Percentiles rank a stretch among this genome's conserved stretches.
Conservation (phyloP, 441 rosid species). For the Biscutella laevigata region DNA sequence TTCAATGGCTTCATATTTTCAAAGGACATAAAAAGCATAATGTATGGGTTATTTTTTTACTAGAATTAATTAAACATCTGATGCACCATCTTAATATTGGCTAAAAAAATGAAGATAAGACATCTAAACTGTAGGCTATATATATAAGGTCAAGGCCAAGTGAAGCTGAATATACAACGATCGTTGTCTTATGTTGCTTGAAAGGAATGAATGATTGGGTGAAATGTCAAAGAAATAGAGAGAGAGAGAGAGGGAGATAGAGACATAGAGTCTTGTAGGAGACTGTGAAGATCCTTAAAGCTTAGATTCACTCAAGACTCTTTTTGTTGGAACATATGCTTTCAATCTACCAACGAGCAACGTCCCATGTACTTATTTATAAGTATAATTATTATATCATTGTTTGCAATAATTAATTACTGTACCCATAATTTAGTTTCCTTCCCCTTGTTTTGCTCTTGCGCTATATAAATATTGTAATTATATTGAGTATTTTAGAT, state of each 20-base stretch:
- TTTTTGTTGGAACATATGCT: conserved; percentile 27
- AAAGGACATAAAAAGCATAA: background rate
- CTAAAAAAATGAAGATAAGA: conserved; percentile 1
- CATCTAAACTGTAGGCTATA: conserved; percentile 1
- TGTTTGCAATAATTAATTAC: too few species aligned
- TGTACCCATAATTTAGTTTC: too few species aligned
- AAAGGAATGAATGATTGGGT: conserved; percentile 27
- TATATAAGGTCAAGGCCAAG: background rate
- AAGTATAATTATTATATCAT: too few species aligned
- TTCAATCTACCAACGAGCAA: conserved; percentile 24
- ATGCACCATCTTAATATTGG: conserved; percentile 18
- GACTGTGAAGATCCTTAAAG: conserved; percentile 22
- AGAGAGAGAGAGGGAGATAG: background rate
- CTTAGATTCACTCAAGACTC: conserved; percentile 15
- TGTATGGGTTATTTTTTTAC: background rate
- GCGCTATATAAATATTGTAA: too few species aligned
- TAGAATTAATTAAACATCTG: background rate
- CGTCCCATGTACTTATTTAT: background rate
- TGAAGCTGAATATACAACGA: conserved; percentile 15
- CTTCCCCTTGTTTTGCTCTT: too few species aligned
- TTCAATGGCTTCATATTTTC: background rate
- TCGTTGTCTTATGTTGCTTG: conserved; percentile 28
- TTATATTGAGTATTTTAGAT: too few species aligned
- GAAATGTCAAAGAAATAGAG: conserved; percentile 17
- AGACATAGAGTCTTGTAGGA: background rate